Base-by-base conservation (phyloP, 2,329 filamentous ascomycete genomes). In the Penicillium sp. region DNA sequence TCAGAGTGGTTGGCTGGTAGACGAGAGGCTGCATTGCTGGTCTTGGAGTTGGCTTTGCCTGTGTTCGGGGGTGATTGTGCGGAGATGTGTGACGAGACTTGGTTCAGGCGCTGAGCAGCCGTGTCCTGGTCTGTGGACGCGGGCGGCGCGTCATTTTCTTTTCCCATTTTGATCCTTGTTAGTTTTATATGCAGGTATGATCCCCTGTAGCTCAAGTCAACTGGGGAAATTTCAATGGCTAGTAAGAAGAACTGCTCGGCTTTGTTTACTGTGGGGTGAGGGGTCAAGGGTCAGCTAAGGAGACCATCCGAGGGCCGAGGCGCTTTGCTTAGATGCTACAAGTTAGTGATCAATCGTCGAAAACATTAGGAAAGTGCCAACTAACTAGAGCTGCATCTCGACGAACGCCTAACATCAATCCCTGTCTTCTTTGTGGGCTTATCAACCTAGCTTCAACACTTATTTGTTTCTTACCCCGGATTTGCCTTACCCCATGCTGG, bases 1-100 rank as follows among this genome's bases (percentile, higher is more conserved):
- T 89, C 87, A 37, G 84, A 85, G 73, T 88, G 87, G 72, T 89
- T 86, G 54, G 84, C 80, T 28, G 87, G 86, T 0, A 87, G 79
- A 9, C 79, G 78, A 30, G 55, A 61, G 33, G 53, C 60, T 58
- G 56, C 70, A 62, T 74, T 45, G 60, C n/a, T n/a, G n/a, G n/a
- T n/a, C n/a, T 70, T 61, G 67, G 64, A 12, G 69, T 70, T 45
- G 22, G 42, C 38, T 75, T 78, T 24, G 73, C 70, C 17, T 75
- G 75, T 22, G 5, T 47, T 19, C 22, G 63, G 42, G n/a, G 62
- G 22, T 37, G 61, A 69, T 30, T 24, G 19, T 40, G 35, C 37
- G 50, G 71, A 63, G 58, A 83, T 71, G 66, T 85, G 81, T 3
- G 77, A 76, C 24, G 78, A 79, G 55, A 86, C 76, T 69, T 85